These are phyloP conservation scores for Pseudoperonospora humuli DNA, from an alignment of 352 stramenopile species.

Conservation along the genomic window DNA sequence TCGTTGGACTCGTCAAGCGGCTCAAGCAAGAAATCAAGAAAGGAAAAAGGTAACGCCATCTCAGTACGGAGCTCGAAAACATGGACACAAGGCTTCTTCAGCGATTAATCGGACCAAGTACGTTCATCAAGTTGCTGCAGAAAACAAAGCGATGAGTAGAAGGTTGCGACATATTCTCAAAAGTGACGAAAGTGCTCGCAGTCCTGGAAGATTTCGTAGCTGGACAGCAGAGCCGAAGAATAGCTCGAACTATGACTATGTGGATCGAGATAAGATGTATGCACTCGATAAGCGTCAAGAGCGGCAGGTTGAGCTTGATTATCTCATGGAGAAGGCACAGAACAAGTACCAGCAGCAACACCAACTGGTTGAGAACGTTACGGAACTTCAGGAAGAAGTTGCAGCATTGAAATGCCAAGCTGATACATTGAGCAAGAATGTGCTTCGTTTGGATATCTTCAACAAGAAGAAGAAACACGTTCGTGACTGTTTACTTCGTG, in stretches of 20 bases:
- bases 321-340: constrained; percentile 47
- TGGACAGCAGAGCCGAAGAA: constrained; percentile 24
- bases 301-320: constrained; percentile 45
- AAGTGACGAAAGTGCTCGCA: constrained; percentile 12
- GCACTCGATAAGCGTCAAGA: constrained; percentile 35
- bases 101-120: no score
- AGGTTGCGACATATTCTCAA: no score
- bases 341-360: constrained; percentile 52
- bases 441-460: constrained; percentile 35
- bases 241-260: constrained; percentile 19
- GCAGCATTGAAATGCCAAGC: constrained; percentile 31
- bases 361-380: constrained; percentile 43
- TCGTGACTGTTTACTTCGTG: constrained; percentile 36
- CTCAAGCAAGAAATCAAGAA: no score
- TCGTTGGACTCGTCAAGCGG: no score
- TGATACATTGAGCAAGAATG: constrained; percentile 28
- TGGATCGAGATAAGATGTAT: constrained; percentile 43
- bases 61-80: no score
- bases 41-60: no score
- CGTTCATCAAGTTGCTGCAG: no score
- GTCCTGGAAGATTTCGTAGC: constrained; percentile 9
- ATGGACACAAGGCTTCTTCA: no score
- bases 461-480: constrained; percentile 58
- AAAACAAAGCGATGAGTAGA: no score
- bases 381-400: constrained; percentile 38